Evolutionary conservation across 208 protist genomes (phyloP).

Genomic region (Acanthamoeba sp.): DNA sequence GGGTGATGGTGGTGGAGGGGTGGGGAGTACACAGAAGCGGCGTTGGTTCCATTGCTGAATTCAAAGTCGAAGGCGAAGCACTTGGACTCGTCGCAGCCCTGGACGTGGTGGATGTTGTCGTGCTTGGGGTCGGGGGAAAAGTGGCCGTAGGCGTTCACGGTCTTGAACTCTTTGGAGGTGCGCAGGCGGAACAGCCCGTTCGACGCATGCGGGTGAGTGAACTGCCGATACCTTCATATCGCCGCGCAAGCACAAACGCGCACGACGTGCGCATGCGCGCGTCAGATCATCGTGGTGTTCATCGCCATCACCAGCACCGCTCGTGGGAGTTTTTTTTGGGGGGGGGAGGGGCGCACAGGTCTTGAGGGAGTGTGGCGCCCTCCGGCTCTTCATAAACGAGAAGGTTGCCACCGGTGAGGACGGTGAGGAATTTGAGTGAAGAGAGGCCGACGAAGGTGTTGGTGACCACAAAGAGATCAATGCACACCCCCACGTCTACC

Average conservation of each 20-base stretch:
- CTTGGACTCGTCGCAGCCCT: slow-evolving; percentile 57
- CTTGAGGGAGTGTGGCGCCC: slow-evolving; percentile 51
- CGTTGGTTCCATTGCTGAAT: not conserved
- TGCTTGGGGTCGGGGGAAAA: slow-evolving; percentile 66
- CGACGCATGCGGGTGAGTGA: slow-evolving; percentile 22
- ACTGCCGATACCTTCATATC: slow-evolving; percentile 73
- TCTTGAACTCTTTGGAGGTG: slow-evolving; percentile 61
- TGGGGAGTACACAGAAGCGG: not conserved
- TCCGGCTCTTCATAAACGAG: slow-evolving; percentile 55
- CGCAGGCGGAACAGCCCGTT: slow-evolving; percentile 66
- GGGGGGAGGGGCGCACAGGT: no score
- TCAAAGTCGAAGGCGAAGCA: slow-evolving; percentile 75
- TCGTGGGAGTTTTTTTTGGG: no score
- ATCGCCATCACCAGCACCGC: no score
- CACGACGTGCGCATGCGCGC: no score
- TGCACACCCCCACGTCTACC: slow-evolving; percentile 28
- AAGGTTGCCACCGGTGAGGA: slow-evolving; percentile 58
- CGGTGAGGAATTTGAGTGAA: slow-evolving; percentile 43
- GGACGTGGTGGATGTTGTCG: slow-evolving; percentile 71
- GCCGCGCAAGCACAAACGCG: no score
- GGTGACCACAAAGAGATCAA: slow-evolving; percentile 73
- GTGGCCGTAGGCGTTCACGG: slow-evolving; percentile 28
- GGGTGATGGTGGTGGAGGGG: no score
- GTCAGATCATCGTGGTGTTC: no score
- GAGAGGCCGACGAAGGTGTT: slow-evolving; percentile 60